Conservation (phyloP, 1,284 basidiomycete genomes). For the Moesziomyces globuligerus region DNA sequence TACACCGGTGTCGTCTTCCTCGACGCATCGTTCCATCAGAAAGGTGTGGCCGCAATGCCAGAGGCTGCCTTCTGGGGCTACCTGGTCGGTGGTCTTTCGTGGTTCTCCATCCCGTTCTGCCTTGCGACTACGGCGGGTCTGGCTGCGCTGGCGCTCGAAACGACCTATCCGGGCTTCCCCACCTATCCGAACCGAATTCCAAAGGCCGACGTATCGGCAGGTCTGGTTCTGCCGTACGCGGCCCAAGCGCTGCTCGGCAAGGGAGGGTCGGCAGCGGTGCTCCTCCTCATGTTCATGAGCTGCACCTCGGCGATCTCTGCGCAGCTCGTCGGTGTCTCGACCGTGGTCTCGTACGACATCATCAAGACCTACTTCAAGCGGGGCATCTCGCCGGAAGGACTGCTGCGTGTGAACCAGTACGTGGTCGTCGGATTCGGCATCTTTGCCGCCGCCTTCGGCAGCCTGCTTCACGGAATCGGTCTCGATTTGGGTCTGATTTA, state of each 20-base stretch:
- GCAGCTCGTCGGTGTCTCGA: slow-evolving; percentile 54
- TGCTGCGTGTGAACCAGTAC: slow-evolving; percentile 56
- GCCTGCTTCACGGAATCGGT: slow-evolving; percentile 56
- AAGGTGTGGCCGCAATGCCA: slow-evolving; percentile 58
- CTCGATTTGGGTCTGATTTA: slow-evolving; percentile 58
- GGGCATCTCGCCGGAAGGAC: slow-evolving; percentile 35
- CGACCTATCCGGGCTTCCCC: slow-evolving; percentile 50
- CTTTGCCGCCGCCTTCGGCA: slow-evolving; percentile 61
- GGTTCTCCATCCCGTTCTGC: slow-evolving; percentile 59
- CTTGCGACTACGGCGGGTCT: slow-evolving; percentile 59
- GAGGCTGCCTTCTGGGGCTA: slow-evolving; percentile 56
- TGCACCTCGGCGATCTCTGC: slow-evolving; percentile 60
- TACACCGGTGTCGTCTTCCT: slow-evolving; percentile 57
- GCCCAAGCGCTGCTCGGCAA: slow-evolving; percentile 58
- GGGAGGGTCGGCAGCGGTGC: slow-evolving; percentile 52
- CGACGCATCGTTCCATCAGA: slow-evolving; percentile 56
- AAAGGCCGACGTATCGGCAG: slow-evolving; percentile 54
- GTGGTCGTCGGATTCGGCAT: slow-evolving; percentile 59
- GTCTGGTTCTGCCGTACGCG: slow-evolving; percentile 57
- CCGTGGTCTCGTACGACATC: slow-evolving; percentile 52
- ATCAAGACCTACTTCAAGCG: slow-evolving; percentile 55
- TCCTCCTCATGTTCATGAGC: slow-evolving; percentile 61
- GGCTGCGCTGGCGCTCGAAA: slow-evolving; percentile 56
- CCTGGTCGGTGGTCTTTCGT: slow-evolving; percentile 56
- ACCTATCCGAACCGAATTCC: slow-evolving; percentile 55